phyloP scores from a whole-genome alignment of 768 basidiomycete genomes.

The Podaxis sp. region DNA sequence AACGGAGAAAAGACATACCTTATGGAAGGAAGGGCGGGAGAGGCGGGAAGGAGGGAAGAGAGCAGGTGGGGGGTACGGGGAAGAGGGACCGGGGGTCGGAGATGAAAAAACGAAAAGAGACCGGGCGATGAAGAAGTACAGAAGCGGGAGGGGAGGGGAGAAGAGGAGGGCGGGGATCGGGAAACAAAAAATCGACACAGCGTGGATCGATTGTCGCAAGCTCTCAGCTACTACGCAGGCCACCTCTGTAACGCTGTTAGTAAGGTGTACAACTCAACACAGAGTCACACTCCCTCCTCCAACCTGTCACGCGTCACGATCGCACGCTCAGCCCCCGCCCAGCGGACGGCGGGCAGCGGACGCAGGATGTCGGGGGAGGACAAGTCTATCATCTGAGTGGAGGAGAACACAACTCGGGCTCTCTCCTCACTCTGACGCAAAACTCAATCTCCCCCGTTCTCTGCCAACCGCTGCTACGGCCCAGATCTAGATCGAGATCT shows the following conservation, averaged over 20 bases:
- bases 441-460: slow-evolving; percentile 14
- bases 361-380: background rate
- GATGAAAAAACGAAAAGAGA: slow-evolving; percentile 10
- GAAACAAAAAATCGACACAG: slow-evolving; percentile 16
- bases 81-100: slow-evolving; percentile 4
- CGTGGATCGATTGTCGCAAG: slow-evolving; percentile 18
- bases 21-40: slow-evolving; percentile 10
- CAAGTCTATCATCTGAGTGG: background rate
- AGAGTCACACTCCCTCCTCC: slow-evolving; percentile 7
- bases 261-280: slow-evolving; percentile 16
- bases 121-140: slow-evolving; percentile 9
- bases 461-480: slow-evolving; percentile 17
- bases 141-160: slow-evolving; percentile 15
- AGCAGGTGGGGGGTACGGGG: background rate
- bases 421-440: slow-evolving; percentile 13
- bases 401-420: slow-evolving; percentile 2
- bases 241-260: slow-evolving; percentile 18
- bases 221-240: slow-evolving; percentile 17
- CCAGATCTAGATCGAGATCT: slow-evolving; percentile 17
- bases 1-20: slow-evolving; percentile 10
- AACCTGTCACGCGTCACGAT: slow-evolving; percentile 16
- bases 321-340: slow-evolving; percentile 15
- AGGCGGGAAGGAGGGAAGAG: background rate
- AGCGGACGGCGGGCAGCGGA: slow-evolving; percentile 11
- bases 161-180: slow-evolving; percentile 16